A percentile compares a stretch with the other conserved stretches of the same genome.
Evolutionary conservation across 257 asterid genomes (phyloP).

Genomic region (Scutellaria barbata): DNA sequence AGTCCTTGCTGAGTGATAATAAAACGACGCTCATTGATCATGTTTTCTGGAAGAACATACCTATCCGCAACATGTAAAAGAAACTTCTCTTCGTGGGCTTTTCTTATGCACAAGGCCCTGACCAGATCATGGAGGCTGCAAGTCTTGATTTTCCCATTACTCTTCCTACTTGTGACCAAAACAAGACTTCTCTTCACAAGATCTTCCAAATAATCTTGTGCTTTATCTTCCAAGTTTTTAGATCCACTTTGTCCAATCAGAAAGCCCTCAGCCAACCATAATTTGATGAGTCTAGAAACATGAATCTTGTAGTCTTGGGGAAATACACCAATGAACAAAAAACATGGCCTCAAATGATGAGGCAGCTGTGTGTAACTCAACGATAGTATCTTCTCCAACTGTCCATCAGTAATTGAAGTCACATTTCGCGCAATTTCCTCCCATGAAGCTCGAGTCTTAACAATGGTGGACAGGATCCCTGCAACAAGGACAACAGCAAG

Average conservation of each 20-base stretch:
- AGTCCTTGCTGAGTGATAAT: no score
- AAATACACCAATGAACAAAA: not conserved
- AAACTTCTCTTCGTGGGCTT: conserved; percentile 27
- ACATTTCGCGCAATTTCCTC: not conserved
- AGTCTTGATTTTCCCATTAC: conserved; percentile 9
- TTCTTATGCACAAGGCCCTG: conserved; percentile 13
- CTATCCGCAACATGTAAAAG: not conserved
- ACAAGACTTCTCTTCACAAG: conserved; percentile 21
- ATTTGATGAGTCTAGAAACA: not conserved
- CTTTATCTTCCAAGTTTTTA: conserved; percentile 17
- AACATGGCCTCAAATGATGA: conserved; percentile 30
- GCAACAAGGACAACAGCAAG: conserved; percentile 22
- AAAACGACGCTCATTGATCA: not conserved
- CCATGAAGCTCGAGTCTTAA: not conserved
- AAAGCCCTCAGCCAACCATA: conserved; percentile 25
- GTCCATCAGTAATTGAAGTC: not conserved
- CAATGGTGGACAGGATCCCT: not conserved
- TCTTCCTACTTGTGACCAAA: conserved; percentile 3
- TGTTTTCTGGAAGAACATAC: not conserved
- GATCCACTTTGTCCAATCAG: not conserved
- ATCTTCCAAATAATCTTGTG: conserved; percentile 28
- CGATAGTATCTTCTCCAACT: not conserved
- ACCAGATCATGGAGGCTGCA: conserved; percentile 29
- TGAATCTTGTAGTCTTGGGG: conserved; percentile 8
- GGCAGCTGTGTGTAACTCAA: conserved; percentile 24